Conservation (phyloP, 116 monocot species). For the Cymodocea nodosa region DNA sequence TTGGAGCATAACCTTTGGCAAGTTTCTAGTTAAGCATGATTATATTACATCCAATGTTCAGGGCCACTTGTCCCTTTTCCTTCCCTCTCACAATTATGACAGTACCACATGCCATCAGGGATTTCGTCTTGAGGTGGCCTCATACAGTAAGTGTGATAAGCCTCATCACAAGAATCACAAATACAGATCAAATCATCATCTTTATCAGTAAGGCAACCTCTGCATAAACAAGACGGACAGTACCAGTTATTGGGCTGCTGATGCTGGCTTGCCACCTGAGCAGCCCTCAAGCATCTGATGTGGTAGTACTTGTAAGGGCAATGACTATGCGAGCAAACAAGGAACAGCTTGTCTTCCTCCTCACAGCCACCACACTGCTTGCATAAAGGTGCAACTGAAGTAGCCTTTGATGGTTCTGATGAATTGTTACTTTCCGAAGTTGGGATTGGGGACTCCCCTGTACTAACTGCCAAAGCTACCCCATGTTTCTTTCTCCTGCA, state of each 20-base stretch:
- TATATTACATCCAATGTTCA: too few species aligned
- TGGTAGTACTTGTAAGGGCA: constrained; percentile 88
- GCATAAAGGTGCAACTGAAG: constrained; percentile 43
- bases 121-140: constrained; percentile 51
- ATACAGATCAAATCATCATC: constrained; percentile 72
- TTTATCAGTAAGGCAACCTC: constrained; percentile 49
- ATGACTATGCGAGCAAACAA: constrained; percentile 51
- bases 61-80: too few species aligned
- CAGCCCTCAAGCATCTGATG: constrained; percentile 54
- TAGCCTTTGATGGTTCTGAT: constrained; percentile 37
- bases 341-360: constrained; percentile 67
- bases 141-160: constrained; percentile 88
- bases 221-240: constrained; percentile 94
- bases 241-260: constrained; percentile 59
- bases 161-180: constrained; percentile 93
- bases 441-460: constrained; percentile 37
- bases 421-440: constrained; percentile 27
- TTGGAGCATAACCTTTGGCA: too few species aligned
- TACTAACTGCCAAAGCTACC: constrained; percentile 16
- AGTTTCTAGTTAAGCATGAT: too few species aligned
- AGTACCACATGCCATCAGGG: constrained; percentile 78
- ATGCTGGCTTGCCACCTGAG: constrained; percentile 42
- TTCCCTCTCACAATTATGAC: constrained; percentile 34
- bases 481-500: too few species aligned
- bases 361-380: constrained; percentile 70